Percentiles rank a stretch among this genome's conserved stretches.
Evolutionary conservation across 2,329 filamentous ascomycete species (phyloP).

Genomic region (Fusarium goolgardi): DNA sequence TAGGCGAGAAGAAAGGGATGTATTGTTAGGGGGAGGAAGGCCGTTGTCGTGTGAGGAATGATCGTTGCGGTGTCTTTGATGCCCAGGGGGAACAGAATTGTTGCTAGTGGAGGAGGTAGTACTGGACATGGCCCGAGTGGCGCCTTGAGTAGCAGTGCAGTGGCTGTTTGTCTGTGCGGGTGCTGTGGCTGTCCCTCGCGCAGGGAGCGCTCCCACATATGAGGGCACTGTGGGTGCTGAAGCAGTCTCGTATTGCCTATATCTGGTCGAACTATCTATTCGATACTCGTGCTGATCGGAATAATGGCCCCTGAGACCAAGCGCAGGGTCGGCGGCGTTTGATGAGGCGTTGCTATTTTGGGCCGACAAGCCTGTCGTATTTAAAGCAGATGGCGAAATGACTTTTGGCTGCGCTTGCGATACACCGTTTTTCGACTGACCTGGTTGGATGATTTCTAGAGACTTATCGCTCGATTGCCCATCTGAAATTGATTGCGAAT

Average conservation of each 20-base stretch:
- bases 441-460: constrained; percentile 2
- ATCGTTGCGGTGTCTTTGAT: constrained; percentile 37
- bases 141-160: constrained; percentile 35
- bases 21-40: constrained; percentile 26
- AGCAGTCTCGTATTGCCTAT: constrained; percentile 42
- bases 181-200: constrained; percentile 35
- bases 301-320: constrained; percentile 41
- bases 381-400: constrained; percentile 36
- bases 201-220: constrained; percentile 29
- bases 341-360: constrained; percentile 46
- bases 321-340: constrained; percentile 34
- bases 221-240: constrained; percentile 36
- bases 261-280: constrained; percentile 20
- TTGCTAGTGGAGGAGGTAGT: constrained; percentile 36
- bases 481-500: constrained; percentile 3
- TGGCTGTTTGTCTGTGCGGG: constrained; percentile 36
- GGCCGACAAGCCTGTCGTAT: constrained; percentile 38
- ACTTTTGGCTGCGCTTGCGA: constrained; percentile 27
- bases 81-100: constrained; percentile 42
- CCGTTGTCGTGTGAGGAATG: constrained; percentile 39
- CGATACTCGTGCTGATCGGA: constrained; percentile 31
- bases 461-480: constrained; percentile 9
- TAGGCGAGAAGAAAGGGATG: constrained; percentile 48
- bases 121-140: constrained; percentile 39
- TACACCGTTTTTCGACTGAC: constrained; percentile 2